Percentiles rank a stretch among this genome's conserved stretches.
These are phyloP conservation scores for Thelephora ganbajun DNA, from an alignment of 768 basidiomycete genomes.

Conservation along the genomic window DNA sequence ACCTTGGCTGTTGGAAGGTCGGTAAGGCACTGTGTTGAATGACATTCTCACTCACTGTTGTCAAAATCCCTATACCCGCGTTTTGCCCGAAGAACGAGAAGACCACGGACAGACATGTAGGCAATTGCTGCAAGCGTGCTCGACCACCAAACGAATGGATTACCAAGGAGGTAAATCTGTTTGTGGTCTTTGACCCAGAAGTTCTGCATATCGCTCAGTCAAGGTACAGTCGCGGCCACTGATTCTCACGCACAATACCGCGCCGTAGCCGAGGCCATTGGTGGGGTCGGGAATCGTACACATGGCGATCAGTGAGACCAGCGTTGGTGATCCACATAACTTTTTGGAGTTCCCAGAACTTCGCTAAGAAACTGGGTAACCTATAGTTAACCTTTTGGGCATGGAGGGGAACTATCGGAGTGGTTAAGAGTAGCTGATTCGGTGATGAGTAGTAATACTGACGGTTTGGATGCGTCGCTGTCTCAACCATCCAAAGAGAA, in stretches of 20 bases:
- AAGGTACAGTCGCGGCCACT: background rate
- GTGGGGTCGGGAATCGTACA: slow-evolving; percentile 86
- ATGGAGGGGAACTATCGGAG: slow-evolving; percentile 43
- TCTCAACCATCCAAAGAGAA: slow-evolving; percentile 92
- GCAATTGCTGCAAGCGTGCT: slow-evolving; percentile 56
- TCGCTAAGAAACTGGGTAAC: slow-evolving; percentile 77
- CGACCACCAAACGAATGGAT: slow-evolving; percentile 87
- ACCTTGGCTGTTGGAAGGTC: slow-evolving; percentile 52
- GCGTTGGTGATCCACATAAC: slow-evolving; percentile 99
- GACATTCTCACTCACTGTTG: slow-evolving; percentile 45
- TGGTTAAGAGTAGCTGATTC: background rate
- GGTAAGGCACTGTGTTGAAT: background rate
- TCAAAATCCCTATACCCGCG: slow-evolving; percentile 88
- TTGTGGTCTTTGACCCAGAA: slow-evolving; percentile 97
- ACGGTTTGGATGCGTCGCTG: slow-evolving; percentile 61
- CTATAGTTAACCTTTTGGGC: slow-evolving; percentile 83
- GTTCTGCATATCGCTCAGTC: slow-evolving; percentile 37
- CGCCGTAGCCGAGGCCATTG: slow-evolving; percentile 85
- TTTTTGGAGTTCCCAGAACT: slow-evolving; percentile 82
- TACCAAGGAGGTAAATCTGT: slow-evolving; percentile 93
- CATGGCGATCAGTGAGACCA: slow-evolving; percentile 88
- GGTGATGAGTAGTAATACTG: slow-evolving; percentile 17
- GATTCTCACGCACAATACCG: slow-evolving; percentile 64
- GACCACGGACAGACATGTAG: slow-evolving; percentile 57
- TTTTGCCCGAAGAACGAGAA: slow-evolving; percentile 81